Evolutionary conservation across 176 grass and related monocot genomes (phyloP).

Genomic region (Calamus simplicifolius): DNA sequence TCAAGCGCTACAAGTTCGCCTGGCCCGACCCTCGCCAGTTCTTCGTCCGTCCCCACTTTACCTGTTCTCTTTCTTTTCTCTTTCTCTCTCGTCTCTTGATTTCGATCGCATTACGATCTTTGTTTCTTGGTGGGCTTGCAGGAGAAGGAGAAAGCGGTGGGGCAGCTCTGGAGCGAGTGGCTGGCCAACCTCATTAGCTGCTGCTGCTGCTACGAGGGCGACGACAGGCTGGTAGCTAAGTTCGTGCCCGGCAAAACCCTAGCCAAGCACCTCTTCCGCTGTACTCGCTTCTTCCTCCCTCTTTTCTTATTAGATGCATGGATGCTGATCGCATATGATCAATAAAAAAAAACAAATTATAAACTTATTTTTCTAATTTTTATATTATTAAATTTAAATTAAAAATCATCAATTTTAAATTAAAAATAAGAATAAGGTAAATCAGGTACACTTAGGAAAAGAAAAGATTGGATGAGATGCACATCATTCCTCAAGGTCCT

Average conservation of each 20-base stretch:
- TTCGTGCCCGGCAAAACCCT: conserved; percentile 82
- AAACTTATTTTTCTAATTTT: too few species aligned
- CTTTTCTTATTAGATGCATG: too few species aligned
- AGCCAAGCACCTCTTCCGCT: conserved; percentile 94
- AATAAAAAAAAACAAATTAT: too few species aligned
- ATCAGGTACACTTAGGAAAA: too few species aligned
- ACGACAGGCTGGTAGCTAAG: conserved; percentile 71
- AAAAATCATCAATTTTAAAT: too few species aligned
- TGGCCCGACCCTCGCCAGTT: conserved; percentile 81
- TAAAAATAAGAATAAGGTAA: too few species aligned
- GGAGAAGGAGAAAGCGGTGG: conserved; percentile 75
- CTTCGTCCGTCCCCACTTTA: conserved; percentile 27
- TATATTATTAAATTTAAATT: too few species aligned
- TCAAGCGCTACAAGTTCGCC: conserved; percentile 60
- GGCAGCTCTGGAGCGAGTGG: conserved; percentile 56
- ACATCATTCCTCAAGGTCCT: too few species aligned
- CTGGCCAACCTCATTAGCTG: conserved; percentile 72
- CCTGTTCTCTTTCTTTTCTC: not conserved
- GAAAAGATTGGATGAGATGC: too few species aligned
- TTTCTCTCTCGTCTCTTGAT: not conserved
- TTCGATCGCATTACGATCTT: not conserved
- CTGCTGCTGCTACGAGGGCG: conserved; percentile 64
- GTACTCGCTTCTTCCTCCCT: conserved; percentile 9
- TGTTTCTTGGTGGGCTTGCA: conserved; percentile 9
- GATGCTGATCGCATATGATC: too few species aligned